Percentiles rank a stretch among this genome's conserved stretches.
Evolutionary conservation across 306 rosid genomes (phyloP).

Genomic region (Coriaria nepalensis): DNA sequence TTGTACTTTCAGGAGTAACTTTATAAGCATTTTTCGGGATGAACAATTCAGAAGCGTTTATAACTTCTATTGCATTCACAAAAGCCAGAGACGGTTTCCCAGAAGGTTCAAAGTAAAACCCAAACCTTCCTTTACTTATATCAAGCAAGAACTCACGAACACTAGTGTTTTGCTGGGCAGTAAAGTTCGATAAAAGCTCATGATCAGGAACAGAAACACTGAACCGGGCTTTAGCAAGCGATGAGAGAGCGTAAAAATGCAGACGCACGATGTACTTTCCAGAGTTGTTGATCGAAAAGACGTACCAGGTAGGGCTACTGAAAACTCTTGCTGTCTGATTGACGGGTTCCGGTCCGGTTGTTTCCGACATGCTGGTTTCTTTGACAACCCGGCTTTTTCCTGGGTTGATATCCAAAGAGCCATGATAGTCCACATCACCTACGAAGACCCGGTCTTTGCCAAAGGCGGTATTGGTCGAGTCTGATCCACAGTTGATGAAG

Average conservation of each 20-base stretch:
- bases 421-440: constrained; percentile 3
- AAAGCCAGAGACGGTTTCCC: constrained; percentile 6
- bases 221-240: constrained; percentile 7
- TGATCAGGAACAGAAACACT: constrained; percentile 1
- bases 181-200: constrained; percentile 6
- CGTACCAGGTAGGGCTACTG: constrained; percentile 12
- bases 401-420: constrained; percentile 3
- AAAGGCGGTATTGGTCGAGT: neutral
- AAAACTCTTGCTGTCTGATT: constrained; percentile 11
- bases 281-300: neutral
- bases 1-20: neutral
- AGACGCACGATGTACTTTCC: constrained; percentile 13
- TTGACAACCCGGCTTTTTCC: neutral
- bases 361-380: neutral
- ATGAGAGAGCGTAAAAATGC: constrained; percentile 5
- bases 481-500: constrained; percentile 11
- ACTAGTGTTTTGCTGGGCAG: neutral
- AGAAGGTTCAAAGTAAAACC: constrained; percentile 2
- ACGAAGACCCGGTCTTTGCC: neutral
- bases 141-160: constrained; percentile 5
- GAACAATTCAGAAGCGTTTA: neutral
- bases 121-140: neutral
- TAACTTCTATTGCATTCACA: constrained; percentile 12
- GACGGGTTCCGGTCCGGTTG: neutral
- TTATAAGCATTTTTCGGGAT: neutral